phyloP scores from a whole-genome alignment of 257 asterid genomes.

The Nicotiana noctiflora region DNA sequence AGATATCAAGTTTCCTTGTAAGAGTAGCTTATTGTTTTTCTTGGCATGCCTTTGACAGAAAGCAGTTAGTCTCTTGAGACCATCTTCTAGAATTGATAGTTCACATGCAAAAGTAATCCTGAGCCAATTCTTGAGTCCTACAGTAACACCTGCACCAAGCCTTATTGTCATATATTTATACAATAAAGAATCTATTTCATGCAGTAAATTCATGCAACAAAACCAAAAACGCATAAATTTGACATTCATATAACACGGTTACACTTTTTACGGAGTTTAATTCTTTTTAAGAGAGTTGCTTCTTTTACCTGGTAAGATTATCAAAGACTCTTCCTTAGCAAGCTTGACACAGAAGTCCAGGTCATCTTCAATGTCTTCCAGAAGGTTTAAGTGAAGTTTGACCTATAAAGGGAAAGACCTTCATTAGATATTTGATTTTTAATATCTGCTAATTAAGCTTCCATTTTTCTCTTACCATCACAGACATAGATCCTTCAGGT shows the following conservation, averaged over 20 bases:
- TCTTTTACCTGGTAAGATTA: constrained; percentile 52
- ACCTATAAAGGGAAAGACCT: constrained; percentile 31
- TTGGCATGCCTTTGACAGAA: constrained; percentile 57
- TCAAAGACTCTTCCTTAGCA: constrained; percentile 54
- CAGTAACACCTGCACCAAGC: constrained; percentile 45
- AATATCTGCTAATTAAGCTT: neutral
- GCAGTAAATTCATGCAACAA: no score
- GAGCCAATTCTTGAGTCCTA: constrained; percentile 77
- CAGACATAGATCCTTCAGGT: constrained; percentile 88
- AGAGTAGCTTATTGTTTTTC: constrained; percentile 38
- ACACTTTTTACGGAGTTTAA: neutral
- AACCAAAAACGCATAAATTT: no score
- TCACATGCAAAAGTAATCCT: constrained; percentile 68
- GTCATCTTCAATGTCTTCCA: constrained; percentile 52
- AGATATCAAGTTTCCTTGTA: neutral
- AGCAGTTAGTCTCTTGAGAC: constrained; percentile 52
- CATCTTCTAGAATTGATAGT: constrained; percentile 58
- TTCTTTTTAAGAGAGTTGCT: neutral
- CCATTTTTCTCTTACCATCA: constrained; percentile 43
- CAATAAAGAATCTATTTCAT: neutral
- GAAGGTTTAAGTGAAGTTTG: constrained; percentile 42
- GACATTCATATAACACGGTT: no score
- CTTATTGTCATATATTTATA: neutral
- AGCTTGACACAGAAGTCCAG: constrained; percentile 53
- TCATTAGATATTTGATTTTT: neutral